A percentile compares a stretch with the other conserved stretches of the same genome.
Evolutionary conservation across 2,329 filamentous ascomycete species (phyloP).

Genomic region (Fusarium sp.): DNA sequence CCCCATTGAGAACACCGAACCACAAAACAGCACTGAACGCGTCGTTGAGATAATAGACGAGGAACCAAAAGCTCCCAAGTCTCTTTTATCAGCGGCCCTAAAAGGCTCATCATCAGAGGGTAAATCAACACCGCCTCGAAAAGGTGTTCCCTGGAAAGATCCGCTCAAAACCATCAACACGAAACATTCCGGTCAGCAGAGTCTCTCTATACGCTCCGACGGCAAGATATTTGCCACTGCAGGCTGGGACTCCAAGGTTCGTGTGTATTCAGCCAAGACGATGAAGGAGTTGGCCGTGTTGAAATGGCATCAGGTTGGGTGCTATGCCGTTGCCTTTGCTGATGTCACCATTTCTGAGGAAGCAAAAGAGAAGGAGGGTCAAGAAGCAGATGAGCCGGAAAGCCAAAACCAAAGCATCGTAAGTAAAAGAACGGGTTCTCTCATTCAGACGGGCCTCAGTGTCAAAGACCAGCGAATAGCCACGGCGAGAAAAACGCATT

Average conservation of each 20-base stretch:
- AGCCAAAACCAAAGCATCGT: neutral
- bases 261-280: slow-evolving; percentile 84
- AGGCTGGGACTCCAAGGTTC: slow-evolving; percentile 87
- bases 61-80: slow-evolving; percentile 13
- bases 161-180: slow-evolving; percentile 77
- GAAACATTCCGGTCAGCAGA: slow-evolving; percentile 91
- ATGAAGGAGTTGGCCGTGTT: slow-evolving; percentile 91
- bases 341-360: slow-evolving; percentile 46
- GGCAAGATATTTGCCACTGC: slow-evolving; percentile 87
- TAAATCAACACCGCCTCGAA: slow-evolving; percentile 14
- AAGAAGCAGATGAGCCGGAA: neutral
- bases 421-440: neutral
- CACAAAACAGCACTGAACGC: slow-evolving; percentile 25
- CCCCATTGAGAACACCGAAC: slow-evolving; percentile 8
- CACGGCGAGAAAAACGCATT: slow-evolving; percentile 80
- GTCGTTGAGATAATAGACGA: slow-evolving; percentile 44
- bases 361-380: slow-evolving; percentile 31
- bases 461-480: slow-evolving; percentile 73
- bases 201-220: slow-evolving; percentile 80
- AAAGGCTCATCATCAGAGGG: slow-evolving; percentile 5
- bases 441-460: slow-evolving; percentile 30
- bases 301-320: slow-evolving; percentile 93
- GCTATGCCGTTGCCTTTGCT: slow-evolving; percentile 84
- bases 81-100: slow-evolving; percentile 42
- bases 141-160: slow-evolving; percentile 51